Conservation (phyloP, 2,329 filamentous ascomycete genomes). For the Aciculosporium take region DNA sequence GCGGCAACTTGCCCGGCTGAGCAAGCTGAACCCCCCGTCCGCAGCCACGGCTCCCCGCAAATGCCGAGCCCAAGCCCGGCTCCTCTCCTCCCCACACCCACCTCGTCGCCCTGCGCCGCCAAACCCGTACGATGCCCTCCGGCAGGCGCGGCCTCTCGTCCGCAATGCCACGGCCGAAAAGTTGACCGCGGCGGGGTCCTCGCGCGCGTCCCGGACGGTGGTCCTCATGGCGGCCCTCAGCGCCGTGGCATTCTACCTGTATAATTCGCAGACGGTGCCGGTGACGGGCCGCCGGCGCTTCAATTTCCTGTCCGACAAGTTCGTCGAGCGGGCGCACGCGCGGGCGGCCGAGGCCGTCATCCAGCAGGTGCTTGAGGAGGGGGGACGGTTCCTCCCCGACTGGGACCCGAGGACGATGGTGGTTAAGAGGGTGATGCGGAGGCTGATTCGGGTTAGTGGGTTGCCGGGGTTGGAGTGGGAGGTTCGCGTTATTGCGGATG, state of each 20-base stretch:
- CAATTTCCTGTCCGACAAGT: conserved; percentile 46
- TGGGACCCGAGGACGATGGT: conserved; percentile 40
- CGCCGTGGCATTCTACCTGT: conserved; percentile 46
- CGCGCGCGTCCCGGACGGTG: conserved; percentile 21
- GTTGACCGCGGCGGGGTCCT: conserved; percentile 15
- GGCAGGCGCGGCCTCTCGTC: conserved; percentile 19
- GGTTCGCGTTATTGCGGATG: conserved; percentile 59
- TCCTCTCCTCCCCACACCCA: conserved; percentile 11
- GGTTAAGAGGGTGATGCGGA: conserved; percentile 50
- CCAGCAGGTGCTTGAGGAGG: conserved; percentile 35
- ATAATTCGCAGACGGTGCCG: conserved; percentile 58
- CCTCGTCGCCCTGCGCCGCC: conserved; percentile 7
- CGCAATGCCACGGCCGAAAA: conserved; percentile 13
- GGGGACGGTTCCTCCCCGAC: conserved; percentile 40
- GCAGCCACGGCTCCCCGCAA: background rate
- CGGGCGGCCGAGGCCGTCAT: conserved; percentile 28
- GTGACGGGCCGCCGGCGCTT: conserved; percentile 59
- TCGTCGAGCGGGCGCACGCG: conserved; percentile 32
- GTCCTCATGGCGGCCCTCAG: conserved; percentile 26
- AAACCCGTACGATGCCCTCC: conserved; percentile 15
- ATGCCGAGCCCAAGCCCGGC: background rate
- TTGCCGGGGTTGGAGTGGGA: conserved; percentile 50
- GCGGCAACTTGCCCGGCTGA: background rate
- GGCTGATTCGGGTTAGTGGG: conserved; percentile 54
- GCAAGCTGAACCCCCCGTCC: background rate